These are phyloP conservation scores for Astragalus glycyphyllos DNA, from an alignment of 306 rosid genomes.

Conservation along the genomic window DNA sequence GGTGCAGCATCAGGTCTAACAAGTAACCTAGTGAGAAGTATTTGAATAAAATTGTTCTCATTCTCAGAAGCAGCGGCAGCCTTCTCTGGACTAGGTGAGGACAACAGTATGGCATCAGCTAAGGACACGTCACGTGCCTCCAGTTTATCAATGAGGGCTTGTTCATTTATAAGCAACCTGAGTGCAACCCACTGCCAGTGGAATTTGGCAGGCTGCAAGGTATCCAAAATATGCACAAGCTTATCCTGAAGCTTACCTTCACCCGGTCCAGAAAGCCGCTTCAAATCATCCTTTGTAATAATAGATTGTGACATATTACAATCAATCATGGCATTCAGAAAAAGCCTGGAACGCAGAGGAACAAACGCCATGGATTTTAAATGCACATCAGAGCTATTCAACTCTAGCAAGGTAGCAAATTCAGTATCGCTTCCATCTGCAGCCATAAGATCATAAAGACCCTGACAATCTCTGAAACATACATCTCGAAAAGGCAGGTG, in stretches of 20 bases:
- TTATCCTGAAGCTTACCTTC: slow-evolving; percentile 80
- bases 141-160: slow-evolving; percentile 81
- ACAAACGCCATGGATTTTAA: slow-evolving; percentile 83
- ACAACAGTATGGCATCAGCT: slow-evolving; percentile 73
- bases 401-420: slow-evolving; percentile 79
- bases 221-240: slow-evolving; percentile 80
- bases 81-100: slow-evolving; percentile 79
- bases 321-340: slow-evolving; percentile 81
- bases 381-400: slow-evolving; percentile 76
- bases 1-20: slow-evolving; percentile 99
- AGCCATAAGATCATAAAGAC: slow-evolving; percentile 84
- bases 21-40: slow-evolving; percentile 88
- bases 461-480: slow-evolving; percentile 85
- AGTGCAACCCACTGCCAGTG: slow-evolving; percentile 99
- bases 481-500: slow-evolving; percentile 93
- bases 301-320: slow-evolving; percentile 75
- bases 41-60: slow-evolving; percentile 85
- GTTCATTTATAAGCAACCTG: slow-evolving; percentile 93
- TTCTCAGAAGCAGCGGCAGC: slow-evolving; percentile 82
- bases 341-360: slow-evolving; percentile 92
- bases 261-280: slow-evolving; percentile 60
- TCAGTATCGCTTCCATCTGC: slow-evolving; percentile 79
- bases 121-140: slow-evolving; percentile 63
- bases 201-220: slow-evolving; percentile 92
- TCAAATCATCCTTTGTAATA: slow-evolving; percentile 55